phyloP scores from a whole-genome alignment of 495 filamentous ascomycete genomes.

The Xylaria scruposa region DNA sequence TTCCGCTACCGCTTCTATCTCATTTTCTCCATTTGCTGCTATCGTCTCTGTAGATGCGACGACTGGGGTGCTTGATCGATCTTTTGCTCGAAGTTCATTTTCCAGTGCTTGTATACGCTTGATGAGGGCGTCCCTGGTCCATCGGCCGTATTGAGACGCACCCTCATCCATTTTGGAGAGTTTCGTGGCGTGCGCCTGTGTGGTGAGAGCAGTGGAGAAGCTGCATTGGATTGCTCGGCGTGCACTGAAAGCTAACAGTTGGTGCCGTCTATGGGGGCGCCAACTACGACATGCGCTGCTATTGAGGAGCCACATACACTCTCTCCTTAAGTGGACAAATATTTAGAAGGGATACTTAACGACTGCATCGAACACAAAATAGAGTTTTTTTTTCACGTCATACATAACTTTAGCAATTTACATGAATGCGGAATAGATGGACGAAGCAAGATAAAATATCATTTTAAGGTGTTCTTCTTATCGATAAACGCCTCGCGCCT shows the following conservation, averaged over 20 bases:
- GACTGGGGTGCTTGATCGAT: slow-evolving; percentile 25
- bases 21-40: neutral
- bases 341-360: neutral
- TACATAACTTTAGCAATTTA: neutral
- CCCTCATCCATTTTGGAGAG: slow-evolving; percentile 38
- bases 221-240: slow-evolving; percentile 28
- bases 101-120: slow-evolving; percentile 71
- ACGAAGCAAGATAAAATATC: neutral
- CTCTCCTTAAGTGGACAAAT: neutral
- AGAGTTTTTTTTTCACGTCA: neutral
- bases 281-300: slow-evolving; percentile 29
- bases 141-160: slow-evolving; percentile 49
- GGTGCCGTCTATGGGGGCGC: slow-evolving; percentile 29
- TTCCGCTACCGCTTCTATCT: slow-evolving; percentile 10
- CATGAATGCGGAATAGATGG: neutral
- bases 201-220: slow-evolving; percentile 27
- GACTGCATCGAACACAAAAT: neutral
- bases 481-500: neutral
- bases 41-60: neutral
- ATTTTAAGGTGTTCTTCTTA: neutral
- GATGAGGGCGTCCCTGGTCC: slow-evolving; percentile 71
- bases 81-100: slow-evolving; percentile 58
- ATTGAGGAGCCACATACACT: slow-evolving; percentile 34
- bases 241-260: slow-evolving; percentile 15
- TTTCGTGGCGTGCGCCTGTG: neutral